Evolutionary conservation across 345 rosid species (phyloP).

Genomic region (Aethionema arabicum): DNA sequence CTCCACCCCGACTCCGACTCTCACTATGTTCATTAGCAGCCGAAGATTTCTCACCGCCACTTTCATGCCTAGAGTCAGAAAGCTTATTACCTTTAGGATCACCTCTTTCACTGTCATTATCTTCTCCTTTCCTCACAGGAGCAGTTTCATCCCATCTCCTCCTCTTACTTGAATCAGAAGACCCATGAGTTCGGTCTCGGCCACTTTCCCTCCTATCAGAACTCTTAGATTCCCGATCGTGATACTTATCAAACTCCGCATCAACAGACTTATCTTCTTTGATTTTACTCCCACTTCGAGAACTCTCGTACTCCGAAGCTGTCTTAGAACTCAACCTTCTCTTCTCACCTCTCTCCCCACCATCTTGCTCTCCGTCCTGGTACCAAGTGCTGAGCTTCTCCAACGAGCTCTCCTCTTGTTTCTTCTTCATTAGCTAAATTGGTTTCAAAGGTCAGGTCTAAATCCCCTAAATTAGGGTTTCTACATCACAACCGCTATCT

Average conservation of each 20-base stretch:
- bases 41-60: slow-evolving; percentile 50
- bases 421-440: slow-evolving; percentile 60
- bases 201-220: slow-evolving; percentile 67
- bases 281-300: slow-evolving; percentile 54
- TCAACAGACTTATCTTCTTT: slow-evolving; percentile 67
- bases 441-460: not conserved
- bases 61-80: slow-evolving; percentile 64
- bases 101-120: slow-evolving; percentile 44
- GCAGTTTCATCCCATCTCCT: slow-evolving; percentile 87
- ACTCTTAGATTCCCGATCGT: slow-evolving; percentile 60
- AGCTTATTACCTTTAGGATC: slow-evolving; percentile 59
- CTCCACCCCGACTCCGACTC: slow-evolving; percentile 48
- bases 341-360: slow-evolving; percentile 68
- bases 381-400: slow-evolving; percentile 87
- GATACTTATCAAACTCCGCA: slow-evolving; percentile 48
- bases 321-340: slow-evolving; percentile 53
- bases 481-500: not conserved
- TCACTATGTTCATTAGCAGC: slow-evolving; percentile 58
- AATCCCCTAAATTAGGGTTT: slow-evolving; percentile 25
- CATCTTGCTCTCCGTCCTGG: slow-evolving; percentile 86
- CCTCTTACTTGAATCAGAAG: slow-evolving; percentile 59
- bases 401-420: slow-evolving; percentile 87
- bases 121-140: slow-evolving; percentile 52
- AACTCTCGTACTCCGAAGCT: slow-evolving; percentile 51
- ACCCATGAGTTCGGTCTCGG: slow-evolving; percentile 70